Base-by-base conservation (phyloP, 257 asterid species). In the Echium plantagineum region DNA sequence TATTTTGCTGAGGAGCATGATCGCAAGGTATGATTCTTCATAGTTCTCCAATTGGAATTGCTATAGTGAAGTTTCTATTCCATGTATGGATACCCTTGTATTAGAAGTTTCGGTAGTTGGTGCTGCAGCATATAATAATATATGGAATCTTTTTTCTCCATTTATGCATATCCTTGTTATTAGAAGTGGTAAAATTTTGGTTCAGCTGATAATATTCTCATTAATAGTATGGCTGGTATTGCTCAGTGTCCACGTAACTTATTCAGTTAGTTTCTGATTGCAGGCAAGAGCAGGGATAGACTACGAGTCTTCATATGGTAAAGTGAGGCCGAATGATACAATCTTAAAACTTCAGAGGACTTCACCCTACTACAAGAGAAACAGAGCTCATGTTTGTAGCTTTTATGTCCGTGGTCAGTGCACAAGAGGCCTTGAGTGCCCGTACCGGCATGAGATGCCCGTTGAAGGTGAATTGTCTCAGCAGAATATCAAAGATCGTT, bases 221-320 rank as follows among this genome's bases (percentile, higher is more conserved):
- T 18, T 42, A 12, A 2, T 8, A 42, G 49, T 53, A 3, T 53
- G 9, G 38, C 28, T 47, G 17, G 28, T 66, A 8, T 42, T 19
- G 31, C 20, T 0, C 31, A 13, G 6, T 19, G 31, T 18, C 1
- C 46, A 13, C 6, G 48, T 30, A 22, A 9, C 31, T 18, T 10
- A 31, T 21, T 58, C 32, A 16, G 57, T 62, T 46, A 19, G 54
- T 21, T 60, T 47, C 10, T 59, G 62, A 15, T 31, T 63, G 64
- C 85, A 93, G 98, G 96, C 97, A 55, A 86, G 96, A 81, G 97
- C 97, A 62, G 99, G 99, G 32, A 86, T 93, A 55, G 99, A 86
- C 79, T 86, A 93, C 59, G 99, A 93, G 69, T 93, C 97, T 62
- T 93, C 99, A 16, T 86, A 61, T 63, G 99, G 97, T 48, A 93